Base-by-base conservation (phyloP, 2,329 filamentous ascomycete species). In the Grosmannia huntii region DNA sequence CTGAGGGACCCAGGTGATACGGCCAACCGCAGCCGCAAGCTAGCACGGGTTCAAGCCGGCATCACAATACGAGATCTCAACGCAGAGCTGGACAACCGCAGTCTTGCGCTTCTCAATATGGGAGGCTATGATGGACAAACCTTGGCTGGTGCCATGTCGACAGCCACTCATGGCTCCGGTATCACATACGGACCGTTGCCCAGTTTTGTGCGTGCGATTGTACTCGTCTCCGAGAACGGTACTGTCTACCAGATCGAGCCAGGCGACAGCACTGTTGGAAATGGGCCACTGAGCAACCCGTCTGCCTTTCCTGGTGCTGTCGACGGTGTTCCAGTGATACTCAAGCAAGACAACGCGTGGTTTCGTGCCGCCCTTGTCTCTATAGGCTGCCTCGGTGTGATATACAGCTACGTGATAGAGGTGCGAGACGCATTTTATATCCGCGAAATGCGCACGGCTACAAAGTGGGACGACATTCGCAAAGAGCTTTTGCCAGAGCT, bases 201-300 rank as follows among this genome's bases (percentile, higher is more conserved):
- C 9, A 60, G 56, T 44, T 62, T 59, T 46, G 51, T 65, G 21
- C 60, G 60, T 4, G 63, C 65, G 12, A 63, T 67, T 52, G 64
- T 67, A 0, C 62, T 67, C 5, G 65, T 66, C 1, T 59, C 62
- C 2, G 62, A 61, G 7, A 61, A 49, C 1, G 65, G 64, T 0
- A 62, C 56, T 4, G 65, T 66, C 3, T 66, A 64, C 62, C 65
- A 67, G 46, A 64, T 67, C 51, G 65, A 67, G 57, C 63, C 65
- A 2, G 38, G 59, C 31, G 61, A 46, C 16, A 25, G n/a, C 19
- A 5, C 5, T 1, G 55, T 60, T 5, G 60, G 56, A 0, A 50
- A 57, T 2, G 62, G 62, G 0, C 62, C 62, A 1, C 58, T 67
- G 51, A 66, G 64, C 38, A 58, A 64, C 49, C 57, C 63, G 3